phyloP scores from a whole-genome alignment of 331 rosid genomes.

The Stylosanthes scabra region DNA sequence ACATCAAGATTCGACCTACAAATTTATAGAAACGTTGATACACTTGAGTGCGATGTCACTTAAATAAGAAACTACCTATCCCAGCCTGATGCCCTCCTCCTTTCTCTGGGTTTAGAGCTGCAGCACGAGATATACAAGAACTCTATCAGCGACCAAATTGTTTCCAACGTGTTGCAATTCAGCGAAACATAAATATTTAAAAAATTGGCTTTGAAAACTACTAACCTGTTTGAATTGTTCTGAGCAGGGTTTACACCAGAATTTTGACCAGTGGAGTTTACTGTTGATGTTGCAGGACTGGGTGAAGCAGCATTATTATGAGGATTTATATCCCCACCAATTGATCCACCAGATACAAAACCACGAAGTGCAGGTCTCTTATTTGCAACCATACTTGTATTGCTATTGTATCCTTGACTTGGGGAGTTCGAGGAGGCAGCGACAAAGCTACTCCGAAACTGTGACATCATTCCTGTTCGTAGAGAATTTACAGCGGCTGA shows the following conservation, averaged over 20 bases:
- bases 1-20: conserved; percentile 26
- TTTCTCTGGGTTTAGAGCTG: conserved; percentile 82
- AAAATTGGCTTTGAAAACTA: conserved; percentile 31
- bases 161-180: not conserved
- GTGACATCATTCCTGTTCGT: conserved; percentile 92
- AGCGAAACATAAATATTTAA: not conserved
- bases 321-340: conserved; percentile 66
- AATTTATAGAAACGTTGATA: conserved; percentile 28
- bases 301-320: conserved; percentile 49
- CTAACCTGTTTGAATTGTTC: conserved; percentile 70
- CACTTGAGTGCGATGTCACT: conserved; percentile 16
- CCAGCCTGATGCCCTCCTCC: conserved; percentile 95
- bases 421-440: conserved; percentile 79
- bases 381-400: conserved; percentile 48
- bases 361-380: conserved; percentile 82
- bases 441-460: conserved; percentile 80
- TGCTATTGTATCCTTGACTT: conserved; percentile 54
- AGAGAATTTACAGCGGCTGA: conserved; percentile 79
- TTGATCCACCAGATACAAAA: conserved; percentile 93
- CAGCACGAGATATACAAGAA: conserved; percentile 43
- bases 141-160: conserved; percentile 43
- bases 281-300: conserved; percentile 48
- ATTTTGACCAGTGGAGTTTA: conserved; percentile 50
- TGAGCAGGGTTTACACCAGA: conserved; percentile 55
- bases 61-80: conserved; percentile 56